These are phyloP conservation scores for Coprinopsis cinerea DNA, from an alignment of 768 basidiomycete genomes.

Conservation along the genomic window DNA sequence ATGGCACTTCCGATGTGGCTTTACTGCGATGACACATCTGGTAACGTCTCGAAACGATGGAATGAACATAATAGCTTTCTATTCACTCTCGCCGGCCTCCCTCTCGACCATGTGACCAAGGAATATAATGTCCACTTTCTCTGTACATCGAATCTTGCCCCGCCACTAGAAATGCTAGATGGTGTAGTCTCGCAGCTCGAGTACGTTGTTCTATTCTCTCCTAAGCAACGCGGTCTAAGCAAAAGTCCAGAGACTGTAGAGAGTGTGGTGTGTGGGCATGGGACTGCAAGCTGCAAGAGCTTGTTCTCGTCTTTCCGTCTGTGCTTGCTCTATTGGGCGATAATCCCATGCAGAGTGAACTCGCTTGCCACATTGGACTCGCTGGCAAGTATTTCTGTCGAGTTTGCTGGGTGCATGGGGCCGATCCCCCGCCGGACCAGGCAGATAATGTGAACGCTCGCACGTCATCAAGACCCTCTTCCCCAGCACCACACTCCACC, in stretches of 20 bases:
- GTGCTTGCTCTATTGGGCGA: constrained; percentile 32
- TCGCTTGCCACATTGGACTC: constrained; percentile 36
- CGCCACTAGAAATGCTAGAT: no score
- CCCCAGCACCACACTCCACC: neutral
- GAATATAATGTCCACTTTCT: no score
- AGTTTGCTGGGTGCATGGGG: neutral
- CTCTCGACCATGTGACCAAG: no score
- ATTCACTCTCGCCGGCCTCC: constrained; percentile 27
- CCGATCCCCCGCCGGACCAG: neutral
- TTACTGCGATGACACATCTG: constrained; percentile 36
- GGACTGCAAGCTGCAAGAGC: constrained; percentile 24
- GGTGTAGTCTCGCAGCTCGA: no score
- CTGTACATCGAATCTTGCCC: no score
- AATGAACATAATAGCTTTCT: constrained; percentile 33
- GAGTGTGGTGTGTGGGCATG: constrained; percentile 33
- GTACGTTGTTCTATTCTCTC: no score
- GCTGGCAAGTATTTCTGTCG: constrained; percentile 31
- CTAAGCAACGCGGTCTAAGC: no score
- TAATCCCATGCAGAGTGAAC: constrained; percentile 40
- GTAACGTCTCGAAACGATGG: constrained; percentile 37
- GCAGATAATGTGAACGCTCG: neutral
- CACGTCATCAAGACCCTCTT: neutral
- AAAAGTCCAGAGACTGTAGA: no score
- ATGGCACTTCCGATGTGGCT: constrained; percentile 26
- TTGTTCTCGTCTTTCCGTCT: constrained; percentile 22